These are phyloP conservation scores for Ophiostoma quercus DNA, from an alignment of 2,329 filamentous ascomycete genomes.

Conservation along the genomic window DNA sequence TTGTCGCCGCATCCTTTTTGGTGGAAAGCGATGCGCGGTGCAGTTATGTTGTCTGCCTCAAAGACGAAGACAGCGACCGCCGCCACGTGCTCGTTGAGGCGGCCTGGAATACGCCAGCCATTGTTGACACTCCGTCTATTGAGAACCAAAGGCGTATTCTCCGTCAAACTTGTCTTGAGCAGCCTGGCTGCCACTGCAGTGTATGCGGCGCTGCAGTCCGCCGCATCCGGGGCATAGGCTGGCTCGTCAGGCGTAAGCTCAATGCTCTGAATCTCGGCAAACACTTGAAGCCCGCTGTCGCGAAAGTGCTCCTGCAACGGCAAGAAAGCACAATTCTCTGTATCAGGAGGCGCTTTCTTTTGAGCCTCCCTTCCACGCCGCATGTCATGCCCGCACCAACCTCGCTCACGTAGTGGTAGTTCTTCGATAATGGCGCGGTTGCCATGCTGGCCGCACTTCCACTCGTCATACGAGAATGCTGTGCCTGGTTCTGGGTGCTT, in stretches of 20 bases:
- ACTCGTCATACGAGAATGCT: background rate
- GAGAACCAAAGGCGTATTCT: background rate
- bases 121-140: background rate
- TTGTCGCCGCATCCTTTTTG: background rate
- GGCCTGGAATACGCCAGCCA: background rate
- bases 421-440: background rate
- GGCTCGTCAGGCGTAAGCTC: background rate
- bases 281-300: background rate
- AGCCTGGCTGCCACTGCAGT: background rate
- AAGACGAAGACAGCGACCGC: background rate
- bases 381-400: background rate
- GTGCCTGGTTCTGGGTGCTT: background rate
- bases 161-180: background rate
- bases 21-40: background rate
- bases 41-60: background rate
- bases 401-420: background rate
- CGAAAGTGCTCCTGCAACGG: background rate
- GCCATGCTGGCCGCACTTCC: background rate
- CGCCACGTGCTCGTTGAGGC: background rate
- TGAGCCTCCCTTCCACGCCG: background rate
- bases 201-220: background rate
- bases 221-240: background rate
- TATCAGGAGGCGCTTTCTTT: background rate
- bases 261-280: background rate
- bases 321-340: background rate